A percentile compares a stretch with the other conserved stretches of the same genome.
Evolutionary conservation across 2,329 filamentous ascomycete genomes (phyloP).

Genomic region (Calonectria montana): DNA sequence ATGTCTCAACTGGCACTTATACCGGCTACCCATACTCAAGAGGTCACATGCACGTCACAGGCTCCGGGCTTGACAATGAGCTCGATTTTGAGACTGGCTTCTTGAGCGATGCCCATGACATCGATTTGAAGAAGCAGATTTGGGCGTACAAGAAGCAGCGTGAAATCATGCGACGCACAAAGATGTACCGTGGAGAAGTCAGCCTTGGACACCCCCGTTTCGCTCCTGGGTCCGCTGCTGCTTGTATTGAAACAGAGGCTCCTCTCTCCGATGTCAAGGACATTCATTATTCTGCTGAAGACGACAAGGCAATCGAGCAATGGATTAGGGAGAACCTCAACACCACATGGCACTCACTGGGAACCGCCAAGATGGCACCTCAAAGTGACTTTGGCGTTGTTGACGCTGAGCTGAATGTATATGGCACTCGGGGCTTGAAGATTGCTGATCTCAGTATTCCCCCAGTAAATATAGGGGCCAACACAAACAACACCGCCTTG

Average conservation of each 20-base stretch:
- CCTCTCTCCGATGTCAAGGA: conserved; percentile 48
- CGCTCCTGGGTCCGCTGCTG: conserved; percentile 52
- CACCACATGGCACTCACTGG: conserved; percentile 60
- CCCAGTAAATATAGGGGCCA: conserved; percentile 56
- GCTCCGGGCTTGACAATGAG: conserved; percentile 52
- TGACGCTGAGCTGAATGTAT: conserved; percentile 52
- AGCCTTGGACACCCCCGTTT: conserved; percentile 58
- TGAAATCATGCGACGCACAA: conserved; percentile 69
- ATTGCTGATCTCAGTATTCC: conserved; percentile 53
- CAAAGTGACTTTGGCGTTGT: conserved; percentile 53
- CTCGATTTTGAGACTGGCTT: conserved; percentile 69
- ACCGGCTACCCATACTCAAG: conserved; percentile 61
- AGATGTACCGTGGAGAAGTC: conserved; percentile 62
- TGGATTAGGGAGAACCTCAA: conserved; percentile 54
- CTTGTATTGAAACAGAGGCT: conserved; percentile 58
- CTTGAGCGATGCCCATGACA: conserved; percentile 64
- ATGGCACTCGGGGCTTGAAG: conserved; percentile 55
- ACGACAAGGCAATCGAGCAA: conserved; percentile 60
- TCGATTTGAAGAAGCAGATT: conserved; percentile 70
- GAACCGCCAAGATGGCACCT: conserved; percentile 59
- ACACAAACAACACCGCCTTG: conserved; percentile 62
- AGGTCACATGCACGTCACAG: conserved; percentile 70
- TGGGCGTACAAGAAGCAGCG: conserved; percentile 76
- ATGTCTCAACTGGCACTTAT: conserved; percentile 64
- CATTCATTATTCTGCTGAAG: conserved; percentile 62